Percentiles rank a stretch among this genome's conserved stretches.
Evolutionary conservation across 345 rosid species (phyloP).

Genomic region (Aquilaria sinensis): DNA sequence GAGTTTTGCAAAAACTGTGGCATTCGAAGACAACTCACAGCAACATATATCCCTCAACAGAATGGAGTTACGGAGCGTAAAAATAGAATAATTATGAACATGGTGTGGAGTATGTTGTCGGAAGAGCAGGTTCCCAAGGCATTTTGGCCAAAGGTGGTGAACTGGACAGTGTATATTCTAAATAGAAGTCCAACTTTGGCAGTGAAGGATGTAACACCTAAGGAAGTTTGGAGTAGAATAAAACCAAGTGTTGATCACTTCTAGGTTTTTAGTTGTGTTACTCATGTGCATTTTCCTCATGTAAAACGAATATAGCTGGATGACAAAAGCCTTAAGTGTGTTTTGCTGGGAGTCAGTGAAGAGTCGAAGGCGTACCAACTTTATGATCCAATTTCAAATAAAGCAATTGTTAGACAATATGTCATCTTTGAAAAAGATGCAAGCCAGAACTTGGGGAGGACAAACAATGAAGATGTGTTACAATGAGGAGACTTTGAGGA

Average conservation of each 20-base stretch:
- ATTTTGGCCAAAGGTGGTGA: conserved; percentile 8
- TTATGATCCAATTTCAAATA: not conserved
- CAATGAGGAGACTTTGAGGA: too few relatives aligned
- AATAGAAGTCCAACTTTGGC: not conserved
- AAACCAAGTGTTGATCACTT: too few relatives aligned
- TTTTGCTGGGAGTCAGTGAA: not conserved
- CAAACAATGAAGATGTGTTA: not conserved
- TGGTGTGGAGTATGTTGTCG: not conserved
- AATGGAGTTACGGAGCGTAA: conserved; percentile 1
- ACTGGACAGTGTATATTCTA: conserved; percentile 1
- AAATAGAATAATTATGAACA: conserved; percentile 3
- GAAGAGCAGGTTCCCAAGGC: not conserved
- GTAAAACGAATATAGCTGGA: conserved; percentile 1
- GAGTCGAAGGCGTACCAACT: conserved; percentile 1
- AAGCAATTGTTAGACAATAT: not conserved
- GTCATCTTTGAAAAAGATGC: not conserved
- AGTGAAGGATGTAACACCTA: not conserved
- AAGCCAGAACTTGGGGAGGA: not conserved
- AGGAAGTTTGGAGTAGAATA: too few relatives aligned
- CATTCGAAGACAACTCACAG: not conserved
- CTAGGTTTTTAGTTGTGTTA: too few relatives aligned
- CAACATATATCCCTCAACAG: not conserved
- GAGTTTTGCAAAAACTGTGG: not conserved
- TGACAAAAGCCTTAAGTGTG: not conserved
- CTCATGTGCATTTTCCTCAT: not conserved